phyloP scores from a whole-genome alignment of 306 rosid genomes.

The Vachellia collinsii region DNA sequence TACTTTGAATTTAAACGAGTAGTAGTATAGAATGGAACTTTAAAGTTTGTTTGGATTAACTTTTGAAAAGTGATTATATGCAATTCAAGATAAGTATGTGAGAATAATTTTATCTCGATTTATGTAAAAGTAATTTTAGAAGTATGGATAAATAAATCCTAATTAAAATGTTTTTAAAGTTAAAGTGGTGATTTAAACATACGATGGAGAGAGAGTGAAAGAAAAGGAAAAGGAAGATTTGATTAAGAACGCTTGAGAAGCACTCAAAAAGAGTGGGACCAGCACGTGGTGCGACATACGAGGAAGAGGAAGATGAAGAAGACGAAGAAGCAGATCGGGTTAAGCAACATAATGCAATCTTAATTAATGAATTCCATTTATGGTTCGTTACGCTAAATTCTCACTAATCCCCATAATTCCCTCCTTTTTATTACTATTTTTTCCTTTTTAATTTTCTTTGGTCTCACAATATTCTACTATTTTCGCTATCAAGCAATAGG shows the following conservation, averaged over 20 bases:
- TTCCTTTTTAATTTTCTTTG: background rate
- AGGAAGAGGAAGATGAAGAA: conserved; percentile 1
- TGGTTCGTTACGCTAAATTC: conserved; percentile 96
- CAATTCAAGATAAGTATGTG: too few species aligned
- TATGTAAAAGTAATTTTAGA: too few species aligned
- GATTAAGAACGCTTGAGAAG: conserved; percentile 28
- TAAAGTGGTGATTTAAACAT: background rate
- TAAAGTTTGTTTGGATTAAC: too few species aligned
- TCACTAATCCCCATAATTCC: conserved; percentile 60
- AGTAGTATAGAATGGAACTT: background rate
- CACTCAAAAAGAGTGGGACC: conserved; percentile 44
- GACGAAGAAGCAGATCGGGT: conserved; percentile 61
- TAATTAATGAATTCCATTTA: conserved; percentile 48
- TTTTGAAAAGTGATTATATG: too few species aligned
- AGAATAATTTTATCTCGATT: too few species aligned
- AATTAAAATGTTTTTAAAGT: too few species aligned
- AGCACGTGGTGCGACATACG: conserved; percentile 46
- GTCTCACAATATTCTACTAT: background rate
- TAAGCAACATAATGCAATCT: conserved; percentile 61
- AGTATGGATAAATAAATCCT: too few species aligned
- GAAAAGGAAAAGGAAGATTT: background rate
- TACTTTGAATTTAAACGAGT: too few species aligned
- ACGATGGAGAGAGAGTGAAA: background rate
- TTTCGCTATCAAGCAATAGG: conserved; percentile 15
- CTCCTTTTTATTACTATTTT: too few species aligned